Evolutionary conservation across 139 green algal genomes (phyloP).

Genomic region (Chlamydomonas urium): DNA sequence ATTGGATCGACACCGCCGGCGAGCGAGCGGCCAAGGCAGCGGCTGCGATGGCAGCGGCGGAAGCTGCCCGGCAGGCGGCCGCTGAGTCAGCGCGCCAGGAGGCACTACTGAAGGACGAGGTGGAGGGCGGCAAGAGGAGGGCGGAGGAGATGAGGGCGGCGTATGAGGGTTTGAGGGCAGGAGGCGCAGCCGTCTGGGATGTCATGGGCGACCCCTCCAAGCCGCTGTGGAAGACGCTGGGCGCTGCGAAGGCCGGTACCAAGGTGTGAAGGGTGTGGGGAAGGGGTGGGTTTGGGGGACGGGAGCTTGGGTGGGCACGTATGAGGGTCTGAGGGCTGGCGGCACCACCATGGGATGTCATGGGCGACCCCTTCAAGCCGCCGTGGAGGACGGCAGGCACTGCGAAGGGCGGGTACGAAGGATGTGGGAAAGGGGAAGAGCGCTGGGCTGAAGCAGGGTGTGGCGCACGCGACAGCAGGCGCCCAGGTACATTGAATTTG

Average conservation of each 20-base stretch:
- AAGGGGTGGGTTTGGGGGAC: background rate
- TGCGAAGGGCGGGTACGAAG: constrained; percentile 22
- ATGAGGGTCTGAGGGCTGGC: constrained; percentile 12
- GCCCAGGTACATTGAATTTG: too few relatives aligned
- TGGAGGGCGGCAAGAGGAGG: constrained; percentile 3
- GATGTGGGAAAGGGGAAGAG: constrained; percentile 20
- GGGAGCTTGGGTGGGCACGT: constrained; percentile 4
- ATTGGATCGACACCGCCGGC: constrained; percentile 40
- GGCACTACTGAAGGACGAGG: constrained; percentile 22
- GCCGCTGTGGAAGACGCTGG: constrained; percentile 21
- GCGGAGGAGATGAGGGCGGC: constrained; percentile 15
- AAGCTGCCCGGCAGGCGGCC: constrained; percentile 33
- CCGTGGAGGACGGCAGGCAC: constrained; percentile 17
- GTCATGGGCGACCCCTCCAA: constrained; percentile 15
- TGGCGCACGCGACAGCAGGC: too few relatives aligned
- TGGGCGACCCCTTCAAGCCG: constrained; percentile 14
- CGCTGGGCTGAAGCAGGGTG: background rate
- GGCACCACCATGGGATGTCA: constrained; percentile 17
- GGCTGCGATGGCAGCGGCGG: constrained; percentile 12
- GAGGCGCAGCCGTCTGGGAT: constrained; percentile 4
- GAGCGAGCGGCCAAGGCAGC: background rate
- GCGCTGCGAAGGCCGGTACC: constrained; percentile 21
- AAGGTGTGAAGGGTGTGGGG: constrained; percentile 25
- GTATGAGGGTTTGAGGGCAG: constrained; percentile 10
- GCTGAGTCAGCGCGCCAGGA: constrained; percentile 22